Evolutionary conservation across 495 filamentous ascomycete species (phyloP), one percentile per base, ranked within the genome.

Genomic region (Endocarpon pusillum): DNA sequence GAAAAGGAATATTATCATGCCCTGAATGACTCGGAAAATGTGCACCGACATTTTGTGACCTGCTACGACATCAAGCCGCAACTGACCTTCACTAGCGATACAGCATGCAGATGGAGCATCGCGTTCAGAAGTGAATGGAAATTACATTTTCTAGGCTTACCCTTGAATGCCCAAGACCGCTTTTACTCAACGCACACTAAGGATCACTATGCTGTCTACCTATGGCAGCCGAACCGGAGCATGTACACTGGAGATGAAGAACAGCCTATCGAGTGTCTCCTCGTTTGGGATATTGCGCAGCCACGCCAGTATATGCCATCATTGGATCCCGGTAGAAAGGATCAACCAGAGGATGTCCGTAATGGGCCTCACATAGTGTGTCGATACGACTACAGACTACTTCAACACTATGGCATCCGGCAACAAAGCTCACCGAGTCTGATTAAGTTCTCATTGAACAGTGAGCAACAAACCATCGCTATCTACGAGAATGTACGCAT

Each of bases 101-200:
- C 22, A 0, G 24, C 42, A 7, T 49, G 38, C 19, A 51, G 49
- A n/a, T 74, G 64, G 64, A 44, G 44, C 9, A 50, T 74, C 30
- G 41, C 41, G 1, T 64, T 65, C 18, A 69, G 74, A n/a, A 76
- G 71, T 38, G 73, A 81, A 44, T 81, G 70, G 69, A 73, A 75
- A 42, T 67, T 78, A 7, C 67, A 74, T 52, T 69, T 68, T 34
- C 54, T 70, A 3, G 73, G 71, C 4, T 61, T 77, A 19, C 69
- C 73, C 3, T 42, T 78, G 6, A 71, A 67, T 44, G 57, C 61
- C 14, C 49, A 58, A 27, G 69, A 78, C 39, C 66, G 73, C 3
- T 78, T 78, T 57, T 76, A 69, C 52, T 76, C 73, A 1, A 47
- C 66, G 1, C 75, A 81, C 44, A 77, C 54, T 21, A 40, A 64